Evolutionary conservation across 345 rosid species (phyloP).

Genomic region (Eucalyptus regnans): DNA sequence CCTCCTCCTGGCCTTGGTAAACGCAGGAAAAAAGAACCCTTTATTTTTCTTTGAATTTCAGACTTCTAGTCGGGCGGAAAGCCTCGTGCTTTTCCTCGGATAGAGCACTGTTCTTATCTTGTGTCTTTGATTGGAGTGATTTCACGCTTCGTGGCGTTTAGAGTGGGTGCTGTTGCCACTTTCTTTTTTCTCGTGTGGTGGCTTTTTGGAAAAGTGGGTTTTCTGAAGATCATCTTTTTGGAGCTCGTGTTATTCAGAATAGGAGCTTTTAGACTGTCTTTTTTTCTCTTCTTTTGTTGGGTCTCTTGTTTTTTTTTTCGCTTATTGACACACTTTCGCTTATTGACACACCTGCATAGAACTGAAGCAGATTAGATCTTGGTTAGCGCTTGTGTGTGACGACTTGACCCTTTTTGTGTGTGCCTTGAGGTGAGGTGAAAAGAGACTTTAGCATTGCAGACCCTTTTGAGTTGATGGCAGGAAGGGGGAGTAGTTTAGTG

Average conservation of each 20-base stretch:
- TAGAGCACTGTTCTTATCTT: not conserved
- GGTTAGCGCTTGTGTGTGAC: not conserved
- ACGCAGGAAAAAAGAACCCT: not conserved
- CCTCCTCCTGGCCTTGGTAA: constrained; percentile 81
- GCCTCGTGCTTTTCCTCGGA: not conserved
- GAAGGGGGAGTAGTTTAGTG: not conserved
- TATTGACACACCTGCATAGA: not conserved
- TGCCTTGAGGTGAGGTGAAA: not conserved
- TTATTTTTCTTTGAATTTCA: not conserved
- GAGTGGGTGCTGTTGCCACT: not conserved
- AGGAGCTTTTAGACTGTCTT: not conserved
- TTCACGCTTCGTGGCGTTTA: not conserved
- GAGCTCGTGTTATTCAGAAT: not conserved
- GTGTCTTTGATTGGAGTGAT: not conserved
- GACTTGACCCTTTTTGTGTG: not conserved
- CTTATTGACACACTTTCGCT: not conserved
- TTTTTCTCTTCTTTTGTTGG: not conserved
- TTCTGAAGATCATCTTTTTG: not conserved
- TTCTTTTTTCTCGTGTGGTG: not conserved
- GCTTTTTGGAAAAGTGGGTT: not conserved
- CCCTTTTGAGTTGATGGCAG: not conserved
- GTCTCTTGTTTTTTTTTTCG: not conserved
- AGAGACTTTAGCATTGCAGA: not conserved
- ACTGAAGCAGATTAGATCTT: not conserved
- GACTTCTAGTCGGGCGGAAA: not conserved